Evolutionary conservation across 495 filamentous ascomycete species (phyloP), one percentile per base, ranked within the genome.

Genomic region (Aeminium ludgeri): DNA sequence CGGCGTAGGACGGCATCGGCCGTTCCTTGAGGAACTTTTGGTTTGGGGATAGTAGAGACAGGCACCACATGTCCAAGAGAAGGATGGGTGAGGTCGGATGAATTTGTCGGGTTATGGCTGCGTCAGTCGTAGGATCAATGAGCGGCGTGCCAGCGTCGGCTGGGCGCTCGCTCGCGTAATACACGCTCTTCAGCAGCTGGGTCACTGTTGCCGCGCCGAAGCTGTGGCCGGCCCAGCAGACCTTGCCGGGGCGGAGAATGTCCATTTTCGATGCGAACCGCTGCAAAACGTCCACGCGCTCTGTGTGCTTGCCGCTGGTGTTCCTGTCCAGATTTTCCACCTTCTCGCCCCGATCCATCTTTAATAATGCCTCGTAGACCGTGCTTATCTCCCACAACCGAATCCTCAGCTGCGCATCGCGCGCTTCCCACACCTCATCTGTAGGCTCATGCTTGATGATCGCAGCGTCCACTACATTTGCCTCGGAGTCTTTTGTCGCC

Each of bases 21-120:
- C 72, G 62, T 17, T 66, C 63, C 61, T 66, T 76, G 27, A 84
- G 70, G 48, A 67, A 64, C 2, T 54, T 47, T 1, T 73, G 73
- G 4, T 65, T 51, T 2, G 59, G 60, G 6, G 72, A 67, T 4
- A 69, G 61, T 7, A 86, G 62, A 0, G 81, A 78, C 27, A 85
- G 59, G 34, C 67, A 68, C 82, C 82, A 87, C 51, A 80, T 65
- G 48, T 87, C 82, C 11, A 87, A 68, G 0, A 86, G 59, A 19
- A 80, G 59, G 0, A 73, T 56, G 0, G 77, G 66, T 12, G 68
- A 73, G 8, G 61, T 44, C 1, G 70, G 61, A 0, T 76, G 81
- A 43, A 87, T 68, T 46, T 87, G 82, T 1, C 53, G 40, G 7
- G 53, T 50, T 16, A 84, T 60, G 0, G 60, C 45, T 0, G 68